Base-by-base conservation (phyloP, 2,329 filamentous ascomycete species). In the Fusarium chuoi region DNA sequence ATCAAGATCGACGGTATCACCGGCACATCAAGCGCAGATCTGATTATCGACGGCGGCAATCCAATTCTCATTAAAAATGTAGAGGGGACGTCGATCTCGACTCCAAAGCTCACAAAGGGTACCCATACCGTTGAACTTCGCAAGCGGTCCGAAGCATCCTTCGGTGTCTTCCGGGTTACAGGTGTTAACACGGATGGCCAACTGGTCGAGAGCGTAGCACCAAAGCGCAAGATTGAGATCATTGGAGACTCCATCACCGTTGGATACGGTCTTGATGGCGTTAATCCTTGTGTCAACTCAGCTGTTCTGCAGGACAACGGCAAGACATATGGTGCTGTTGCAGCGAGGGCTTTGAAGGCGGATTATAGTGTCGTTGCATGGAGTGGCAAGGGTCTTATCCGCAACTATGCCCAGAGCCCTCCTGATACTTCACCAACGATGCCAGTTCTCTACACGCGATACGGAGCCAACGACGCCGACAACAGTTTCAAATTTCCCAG, bases 221-320 rank as follows among this genome's bases (percentile, higher is more conserved):
- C 79, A 7, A 75, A 73, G 15, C 82, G 81, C 30, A 81, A 81
- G 64, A 85, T 86, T 45, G 83, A 86, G 68, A 75, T 85, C 51
- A 83, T 86, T 35, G 84, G 84, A 14, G 84, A 86, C 75, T 85
- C 83, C 30, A 85, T 85, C 70, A 83, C 79, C 5, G 84, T 84
- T 8, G 84, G 83, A 7, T 85, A 86, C 66, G 84, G 84, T 5
- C 79, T 85, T 20, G 83, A 84, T 61, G 84, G 83, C 45, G 75
- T 76, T 10, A 70, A 79, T 24, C 84, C 84, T 15, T 86, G 84
- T 71, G 77, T 77, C 7, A 82, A 85, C 76, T 79, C 78, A 5
- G 83, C 84, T 7, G 76, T 77, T 10, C 63, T 84, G 6, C 81
- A 85, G 66, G 77, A 85, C 68, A 83, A 82, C 44, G 79, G 82